phyloP scores from a whole-genome alignment of 257 asterid genomes.

The Knoxia roxburghii region DNA sequence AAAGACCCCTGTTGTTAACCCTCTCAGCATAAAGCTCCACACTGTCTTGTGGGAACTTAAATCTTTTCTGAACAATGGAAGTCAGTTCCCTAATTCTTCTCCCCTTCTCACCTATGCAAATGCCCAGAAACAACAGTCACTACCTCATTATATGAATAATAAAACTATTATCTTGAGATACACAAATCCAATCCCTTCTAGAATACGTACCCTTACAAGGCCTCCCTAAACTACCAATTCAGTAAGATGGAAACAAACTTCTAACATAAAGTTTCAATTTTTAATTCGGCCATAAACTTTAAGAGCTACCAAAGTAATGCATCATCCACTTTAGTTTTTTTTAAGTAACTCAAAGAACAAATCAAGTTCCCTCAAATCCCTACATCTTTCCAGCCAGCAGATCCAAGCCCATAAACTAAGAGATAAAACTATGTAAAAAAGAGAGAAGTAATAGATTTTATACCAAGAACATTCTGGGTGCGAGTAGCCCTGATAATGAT shows the following conservation, averaged over 20 bases:
- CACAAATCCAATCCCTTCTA: too few species aligned
- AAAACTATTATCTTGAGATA: too few species aligned
- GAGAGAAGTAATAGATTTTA: background rate
- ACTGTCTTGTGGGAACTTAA: constrained; percentile 59
- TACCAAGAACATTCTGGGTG: constrained; percentile 71
- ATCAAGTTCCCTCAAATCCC: background rate
- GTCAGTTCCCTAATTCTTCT: constrained; percentile 68
- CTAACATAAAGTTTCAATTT: background rate
- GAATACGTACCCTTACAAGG: too few species aligned
- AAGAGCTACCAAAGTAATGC: background rate
- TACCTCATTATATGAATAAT: too few species aligned
- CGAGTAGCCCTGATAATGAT: constrained; percentile 78
- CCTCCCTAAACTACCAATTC: background rate
- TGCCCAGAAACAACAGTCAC: background rate
- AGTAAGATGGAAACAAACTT: background rate
- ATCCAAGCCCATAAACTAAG: background rate
- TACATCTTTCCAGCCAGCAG: background rate
- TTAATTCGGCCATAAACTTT: background rate
- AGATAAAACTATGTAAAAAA: too few species aligned
- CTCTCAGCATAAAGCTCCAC: constrained; percentile 75
- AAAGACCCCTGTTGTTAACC: constrained; percentile 63
- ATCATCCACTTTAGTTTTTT: background rate
- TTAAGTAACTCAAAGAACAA: background rate
- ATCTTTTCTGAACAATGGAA: constrained; percentile 62
- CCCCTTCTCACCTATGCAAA: constrained; percentile 55